Evolutionary conservation across 768 basidiomycete genomes (phyloP), one percentile per base, ranked within the genome.

Genomic region (Galerina marginata): DNA sequence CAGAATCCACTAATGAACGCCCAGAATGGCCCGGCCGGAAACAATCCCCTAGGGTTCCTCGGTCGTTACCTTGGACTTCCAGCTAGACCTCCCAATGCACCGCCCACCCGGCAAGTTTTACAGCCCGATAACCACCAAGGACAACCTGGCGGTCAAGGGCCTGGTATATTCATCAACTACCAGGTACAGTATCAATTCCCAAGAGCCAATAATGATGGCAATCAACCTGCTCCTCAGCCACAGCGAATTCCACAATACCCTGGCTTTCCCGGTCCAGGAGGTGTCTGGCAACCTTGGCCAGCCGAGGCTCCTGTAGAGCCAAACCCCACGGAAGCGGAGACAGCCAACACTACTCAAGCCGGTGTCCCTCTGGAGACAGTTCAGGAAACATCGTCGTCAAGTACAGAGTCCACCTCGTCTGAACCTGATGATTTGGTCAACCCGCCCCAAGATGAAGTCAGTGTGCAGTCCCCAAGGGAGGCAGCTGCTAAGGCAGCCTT

Each of bases 401-500:
- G 29, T 33, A 33, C 29, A 33, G 29, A 33, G 29, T 33, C 62
- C n/a, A 20, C 45, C 2, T 39, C 56, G 12, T 56, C 66, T 55
- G 45, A 61, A 15, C 45, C 66, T 11, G 16, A 63, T 7, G 20
- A 54, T 33, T 46, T 33, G 29, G 29, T 33, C 7, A 33, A 65
- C 38, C 39, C 52, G 10, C 15, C 63, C 4, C 40, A 56, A 2
- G 59, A 65, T 39, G 59, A 51, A 48, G 42, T 42, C 10, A 56
- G 61, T 20, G 53, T 60, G 29, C 48, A 65, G 3, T 68, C 67
- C 14, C 72, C 73, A 40, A 68, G 76, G 49, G 71, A 75, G 57
- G 88, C 87, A 1, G 91, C 91, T 20, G 87, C 87, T 39, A 77
- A 80, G 40, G 91, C 92, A 11, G 90, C 91, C 3, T 64, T 91